A percentile compares a stretch with the other conserved stretches of the same genome.
phyloP scores from a whole-genome alignment of 129 eudicot species.

The Helianthus annuus region DNA sequence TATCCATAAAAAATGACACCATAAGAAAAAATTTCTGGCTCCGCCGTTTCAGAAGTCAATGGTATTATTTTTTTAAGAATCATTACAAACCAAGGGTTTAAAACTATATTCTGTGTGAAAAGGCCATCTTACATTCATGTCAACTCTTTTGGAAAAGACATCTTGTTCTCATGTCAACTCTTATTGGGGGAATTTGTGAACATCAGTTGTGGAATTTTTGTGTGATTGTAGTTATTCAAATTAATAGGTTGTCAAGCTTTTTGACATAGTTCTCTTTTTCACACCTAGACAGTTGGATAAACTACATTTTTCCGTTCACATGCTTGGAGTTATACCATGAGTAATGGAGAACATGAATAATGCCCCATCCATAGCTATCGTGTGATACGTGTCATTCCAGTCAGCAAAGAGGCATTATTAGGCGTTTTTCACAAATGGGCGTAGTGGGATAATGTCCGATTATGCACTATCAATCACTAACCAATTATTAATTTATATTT shows the following conservation, averaged over 20 bases:
- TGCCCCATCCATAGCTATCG: too few relatives aligned
- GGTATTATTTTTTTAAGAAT: not conserved
- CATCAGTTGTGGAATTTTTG: constrained; percentile 11
- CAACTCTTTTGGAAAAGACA: constrained; percentile 22
- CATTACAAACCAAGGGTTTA: constrained; percentile 5
- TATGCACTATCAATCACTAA: too few relatives aligned
- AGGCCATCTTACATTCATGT: constrained; percentile 9
- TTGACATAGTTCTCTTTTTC: constrained; percentile 21
- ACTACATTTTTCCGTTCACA: not conserved
- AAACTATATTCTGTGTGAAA: constrained; percentile 4
- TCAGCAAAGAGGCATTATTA: too few relatives aligned
- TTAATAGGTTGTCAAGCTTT: not conserved
- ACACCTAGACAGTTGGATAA: constrained; percentile 11
- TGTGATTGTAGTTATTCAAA: not conserved
- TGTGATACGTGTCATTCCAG: too few relatives aligned
- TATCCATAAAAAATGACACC: too few relatives aligned
- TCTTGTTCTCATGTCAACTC: not conserved
- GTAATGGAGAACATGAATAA: too few relatives aligned
- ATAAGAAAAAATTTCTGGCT: too few relatives aligned
- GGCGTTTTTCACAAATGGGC: too few relatives aligned
- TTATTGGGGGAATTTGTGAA: not conserved
- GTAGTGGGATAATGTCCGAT: too few relatives aligned
- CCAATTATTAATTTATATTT: too few relatives aligned
- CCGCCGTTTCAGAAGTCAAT: constrained; percentile 1
- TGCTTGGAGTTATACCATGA: constrained; percentile 6